Evolutionary conservation across 208 protist genomes (phyloP), one percentile per base, ranked within the genome.

Genomic region (Blechomonas ayalai): DNA sequence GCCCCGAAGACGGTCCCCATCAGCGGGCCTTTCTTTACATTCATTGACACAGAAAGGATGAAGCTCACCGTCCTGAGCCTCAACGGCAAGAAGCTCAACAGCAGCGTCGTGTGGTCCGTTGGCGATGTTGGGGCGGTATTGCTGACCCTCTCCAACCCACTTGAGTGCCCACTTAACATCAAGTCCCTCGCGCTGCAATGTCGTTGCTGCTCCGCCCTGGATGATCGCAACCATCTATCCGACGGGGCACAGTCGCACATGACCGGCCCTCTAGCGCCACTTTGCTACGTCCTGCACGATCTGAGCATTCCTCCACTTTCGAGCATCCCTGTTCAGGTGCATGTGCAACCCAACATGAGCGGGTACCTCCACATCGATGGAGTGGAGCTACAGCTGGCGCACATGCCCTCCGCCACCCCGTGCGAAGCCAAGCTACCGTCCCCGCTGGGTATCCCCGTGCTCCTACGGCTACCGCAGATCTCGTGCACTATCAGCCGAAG

Each of bases 21-120:
- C 15, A 70, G 82, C 28, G 86, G 86, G 4, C 66, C 86, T 9
- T 44, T 88, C 36, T 94, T 94, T 56, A 94, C 86, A 36, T 94
- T 88, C 52, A 94, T 94, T 53, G 82, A 94, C 62, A 87, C 66
- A 2, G 66, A 74, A 35, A 64, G 78, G 19, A 64, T 91, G 18
- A 88, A 87, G 49, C 68, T 90, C 52, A 94, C 86, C 15, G 53
- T 88, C 3, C 57, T 94, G 29, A 80, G 65, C 36, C 61, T 94
- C n/a, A 85, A 94, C 53, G 82, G 82, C 15, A 66, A 70, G 19
- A 51, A 69, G 28, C 64, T 94, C 4, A 49, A 53, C 13, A 85
- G 73, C 26, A 57, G 78, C 22, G 75, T 85, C 1, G 80, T 94
- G 51, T 94, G 86, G 82, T 73, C 67, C 10, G 82, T 83, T 10